These are phyloP conservation scores for Debaryomyces prosopidis DNA, from an alignment of 805 yeast species.

Conservation along the genomic window DNA sequence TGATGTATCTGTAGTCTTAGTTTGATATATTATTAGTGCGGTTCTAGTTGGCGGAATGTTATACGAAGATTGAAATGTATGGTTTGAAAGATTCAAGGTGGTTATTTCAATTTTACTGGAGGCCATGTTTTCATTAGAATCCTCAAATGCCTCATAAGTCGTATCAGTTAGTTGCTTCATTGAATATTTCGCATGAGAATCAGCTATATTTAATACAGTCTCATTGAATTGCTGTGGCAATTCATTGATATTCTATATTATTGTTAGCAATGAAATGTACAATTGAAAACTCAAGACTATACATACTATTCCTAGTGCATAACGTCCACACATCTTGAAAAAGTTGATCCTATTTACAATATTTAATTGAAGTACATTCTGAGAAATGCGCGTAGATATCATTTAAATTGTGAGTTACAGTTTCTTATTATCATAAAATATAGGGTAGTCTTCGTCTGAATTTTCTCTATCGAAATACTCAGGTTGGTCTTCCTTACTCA, in stretches of 20 bases:
- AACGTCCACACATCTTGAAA: constrained; percentile 60
- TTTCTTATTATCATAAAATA: constrained; percentile 1
- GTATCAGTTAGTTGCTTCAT: constrained; percentile 17
- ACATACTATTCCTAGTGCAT: constrained; percentile 48
- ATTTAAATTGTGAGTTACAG: background rate
- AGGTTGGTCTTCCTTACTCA: constrained; percentile 23
- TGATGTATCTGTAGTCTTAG: constrained; percentile 4
- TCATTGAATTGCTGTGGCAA: constrained; percentile 28
- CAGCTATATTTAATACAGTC: constrained; percentile 15
- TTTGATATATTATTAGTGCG: constrained; percentile 42
- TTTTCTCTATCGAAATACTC: constrained; percentile 16
- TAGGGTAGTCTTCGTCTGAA: constrained; percentile 14
- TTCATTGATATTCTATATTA: constrained; percentile 20
- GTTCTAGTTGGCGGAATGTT: constrained; percentile 63
- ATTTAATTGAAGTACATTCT: too few relatives aligned
- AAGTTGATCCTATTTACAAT: too few relatives aligned
- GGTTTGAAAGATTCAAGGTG: constrained; percentile 1
- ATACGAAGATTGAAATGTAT: constrained; percentile 38
- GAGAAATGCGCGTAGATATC: background rate
- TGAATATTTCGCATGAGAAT: constrained; percentile 11
- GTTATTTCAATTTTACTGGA: constrained; percentile 3
- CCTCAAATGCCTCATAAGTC: constrained; percentile 8
- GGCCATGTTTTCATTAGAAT: background rate
- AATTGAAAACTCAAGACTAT: background rate
- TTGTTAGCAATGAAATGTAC: constrained; percentile 2